Evolutionary conservation across 345 rosid genomes (phyloP).

Genomic region (Gossypium turneri): DNA sequence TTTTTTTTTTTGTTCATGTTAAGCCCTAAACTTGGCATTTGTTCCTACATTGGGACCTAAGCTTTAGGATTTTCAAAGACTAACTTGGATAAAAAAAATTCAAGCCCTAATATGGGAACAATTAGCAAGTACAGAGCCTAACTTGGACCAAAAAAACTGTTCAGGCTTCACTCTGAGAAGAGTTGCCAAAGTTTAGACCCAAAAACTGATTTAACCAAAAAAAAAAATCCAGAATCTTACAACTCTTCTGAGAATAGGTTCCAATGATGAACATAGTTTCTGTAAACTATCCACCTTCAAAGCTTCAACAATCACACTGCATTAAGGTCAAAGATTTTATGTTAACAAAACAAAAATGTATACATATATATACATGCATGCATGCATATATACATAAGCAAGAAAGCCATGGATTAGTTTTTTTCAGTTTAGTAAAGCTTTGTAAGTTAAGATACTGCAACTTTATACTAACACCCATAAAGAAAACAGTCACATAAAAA

Average conservation of each 20-base stretch:
- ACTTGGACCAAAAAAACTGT: no score
- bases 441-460: not conserved
- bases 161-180: no score
- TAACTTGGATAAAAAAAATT: no score
- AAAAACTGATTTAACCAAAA: not conserved
- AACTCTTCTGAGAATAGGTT: constrained; percentile 93
- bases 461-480: not conserved
- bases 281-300: constrained; percentile 95
- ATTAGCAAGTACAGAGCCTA: no score
- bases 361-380: no score
- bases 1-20: no score
- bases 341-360: constrained; percentile 15
- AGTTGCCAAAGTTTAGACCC: no score
- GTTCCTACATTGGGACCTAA: no score
- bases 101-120: no score
- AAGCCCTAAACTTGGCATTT: no score
- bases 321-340: constrained; percentile 8
- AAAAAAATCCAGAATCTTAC: constrained; percentile 37
- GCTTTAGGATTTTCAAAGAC: no score
- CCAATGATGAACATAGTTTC: constrained; percentile 91
- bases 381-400: not conserved
- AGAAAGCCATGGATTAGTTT: not conserved
- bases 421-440: not conserved
- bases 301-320: constrained; percentile 98
- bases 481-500: not conserved